Percentiles rank a stretch among this genome's conserved stretches.
These are phyloP conservation scores for Sphaerulina musiva DNA, from an alignment of 2,329 filamentous ascomycete genomes.

Conservation along the genomic window DNA sequence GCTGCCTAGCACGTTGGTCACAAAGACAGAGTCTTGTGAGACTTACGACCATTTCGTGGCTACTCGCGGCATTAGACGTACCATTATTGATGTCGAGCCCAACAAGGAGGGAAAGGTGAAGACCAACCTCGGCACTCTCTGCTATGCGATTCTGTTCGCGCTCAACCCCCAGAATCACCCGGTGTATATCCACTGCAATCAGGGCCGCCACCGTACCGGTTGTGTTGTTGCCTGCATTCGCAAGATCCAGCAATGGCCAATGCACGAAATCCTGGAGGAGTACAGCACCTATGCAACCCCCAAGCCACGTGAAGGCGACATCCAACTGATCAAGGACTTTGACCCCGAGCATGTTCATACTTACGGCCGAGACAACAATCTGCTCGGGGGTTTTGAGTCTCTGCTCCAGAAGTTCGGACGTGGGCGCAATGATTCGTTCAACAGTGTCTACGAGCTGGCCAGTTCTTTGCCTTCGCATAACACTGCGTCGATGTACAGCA, in stretches of 20 bases:
- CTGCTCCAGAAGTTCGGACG: background rate
- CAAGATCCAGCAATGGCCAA: conserved; percentile 62
- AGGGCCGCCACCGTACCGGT: conserved; percentile 87
- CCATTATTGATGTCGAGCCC: conserved; percentile 71
- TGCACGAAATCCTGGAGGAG: conserved; percentile 60
- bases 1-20: conserved; percentile 44
- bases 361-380: conserved; percentile 12
- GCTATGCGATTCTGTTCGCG: conserved; percentile 62
- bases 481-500: background rate
- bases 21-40: conserved; percentile 38
- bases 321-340: conserved; percentile 41
- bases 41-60: conserved; percentile 56
- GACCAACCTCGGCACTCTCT: conserved; percentile 62
- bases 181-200: conserved; percentile 84
- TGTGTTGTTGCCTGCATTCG: conserved; percentile 78
- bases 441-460: conserved; percentile 4
- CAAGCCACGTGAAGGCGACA: conserved; percentile 46
- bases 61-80: conserved; percentile 61
- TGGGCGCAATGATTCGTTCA: conserved; percentile 5
- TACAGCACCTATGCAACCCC: conserved; percentile 57
- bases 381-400: background rate
- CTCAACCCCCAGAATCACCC: conserved; percentile 70
- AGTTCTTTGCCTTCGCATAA: conserved; percentile 1
- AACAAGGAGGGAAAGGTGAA: conserved; percentile 67
- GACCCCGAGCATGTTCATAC: conserved; percentile 37